A percentile compares a stretch with the other conserved stretches of the same genome.
Evolutionary conservation across 2,329 filamentous ascomycete species (phyloP).

Genomic region (Microsporum canis): DNA sequence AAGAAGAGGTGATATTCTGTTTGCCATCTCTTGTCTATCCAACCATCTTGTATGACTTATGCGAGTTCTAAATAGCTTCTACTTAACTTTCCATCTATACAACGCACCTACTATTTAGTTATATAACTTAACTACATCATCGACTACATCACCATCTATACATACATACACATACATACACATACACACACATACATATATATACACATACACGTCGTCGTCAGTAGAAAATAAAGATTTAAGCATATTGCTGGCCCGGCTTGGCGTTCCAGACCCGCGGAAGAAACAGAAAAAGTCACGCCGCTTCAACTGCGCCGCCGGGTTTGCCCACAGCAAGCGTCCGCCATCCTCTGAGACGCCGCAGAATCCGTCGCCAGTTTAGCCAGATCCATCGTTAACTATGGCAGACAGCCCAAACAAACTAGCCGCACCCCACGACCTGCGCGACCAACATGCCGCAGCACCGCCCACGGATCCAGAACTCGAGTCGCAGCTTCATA

Average conservation of each 20-base stretch:
- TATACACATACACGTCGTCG: not conserved
- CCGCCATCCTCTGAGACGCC: not conserved
- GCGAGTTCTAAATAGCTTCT: too few species aligned
- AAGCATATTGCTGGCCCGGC: not conserved
- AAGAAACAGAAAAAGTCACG: constrained; percentile 8
- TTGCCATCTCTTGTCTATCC: not conserved
- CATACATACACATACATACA: not conserved
- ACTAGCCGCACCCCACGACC: not conserved
- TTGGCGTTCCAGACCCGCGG: not conserved
- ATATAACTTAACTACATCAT: too few species aligned
- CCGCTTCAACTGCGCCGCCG: constrained; percentile 9
- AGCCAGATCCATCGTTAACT: not conserved
- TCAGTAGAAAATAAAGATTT: constrained; percentile 21
- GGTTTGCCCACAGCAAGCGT: not conserved
- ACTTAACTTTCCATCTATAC: too few species aligned
- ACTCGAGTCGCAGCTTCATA: constrained; percentile 4
- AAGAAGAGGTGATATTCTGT: not conserved
- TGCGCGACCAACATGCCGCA: not conserved
- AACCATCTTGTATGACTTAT: too few species aligned
- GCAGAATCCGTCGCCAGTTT: constrained; percentile 5
- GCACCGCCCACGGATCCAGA: constrained; percentile 2
- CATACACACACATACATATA: not conserved
- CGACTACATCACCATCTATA: not conserved
- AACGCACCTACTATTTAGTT: too few species aligned
- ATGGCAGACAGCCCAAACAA: not conserved